Evolutionary conservation across 768 basidiomycete genomes (phyloP), one percentile per base, ranked within the genome.

Genomic region (Floccularia luteovirens): DNA sequence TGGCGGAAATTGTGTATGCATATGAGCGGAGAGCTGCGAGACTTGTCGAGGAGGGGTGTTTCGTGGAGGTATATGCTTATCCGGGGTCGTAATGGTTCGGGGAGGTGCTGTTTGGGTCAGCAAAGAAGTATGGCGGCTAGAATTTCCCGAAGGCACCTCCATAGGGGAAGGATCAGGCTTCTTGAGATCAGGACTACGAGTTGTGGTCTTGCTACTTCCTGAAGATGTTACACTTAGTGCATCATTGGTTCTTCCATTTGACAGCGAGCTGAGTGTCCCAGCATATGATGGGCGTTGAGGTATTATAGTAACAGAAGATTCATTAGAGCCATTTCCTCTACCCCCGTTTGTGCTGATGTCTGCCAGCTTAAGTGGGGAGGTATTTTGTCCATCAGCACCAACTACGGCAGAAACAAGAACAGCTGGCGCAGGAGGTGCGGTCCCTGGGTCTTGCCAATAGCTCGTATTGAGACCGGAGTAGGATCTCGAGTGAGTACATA

Each of bases 61-160:
- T n/a, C 61, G 60, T 13, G 51, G 45, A 35, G 45, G 45, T 57
- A 53, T 23, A 57, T 48, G n/a, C 54, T 49, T 20, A 5, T 50
- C 46, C n/a, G 56, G 27, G 31, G 55, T 50, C 3, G 56, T 44
- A 10, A 56, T 46, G 5, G 56, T 48, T 33, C 63, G 56, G 40
- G 52, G 50, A 21, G 79, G 78, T 3, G 80, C 80, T 5, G 79
- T 81, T 46, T 74, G 77, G n/a, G 77, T 77, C 25, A 82, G 69
- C 19, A 82, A 64, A 12, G 79, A 82, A 16, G 71, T 66, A 19
- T 59, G 64, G 20, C 55, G 56, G 38, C 60, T 63, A 40, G 7
- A 6, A 23, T 12, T 20, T 19, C 20, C 8, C n/a, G n/a, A n/a
- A n/a, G n/a, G n/a, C n/a, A n/a, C n/a, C n/a, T n/a, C n/a, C n/a